A percentile compares a stretch with the other conserved stretches of the same genome.
phyloP scores from a whole-genome alignment of 2,329 filamentous ascomycete genomes.

The Neurospora crassa region DNA sequence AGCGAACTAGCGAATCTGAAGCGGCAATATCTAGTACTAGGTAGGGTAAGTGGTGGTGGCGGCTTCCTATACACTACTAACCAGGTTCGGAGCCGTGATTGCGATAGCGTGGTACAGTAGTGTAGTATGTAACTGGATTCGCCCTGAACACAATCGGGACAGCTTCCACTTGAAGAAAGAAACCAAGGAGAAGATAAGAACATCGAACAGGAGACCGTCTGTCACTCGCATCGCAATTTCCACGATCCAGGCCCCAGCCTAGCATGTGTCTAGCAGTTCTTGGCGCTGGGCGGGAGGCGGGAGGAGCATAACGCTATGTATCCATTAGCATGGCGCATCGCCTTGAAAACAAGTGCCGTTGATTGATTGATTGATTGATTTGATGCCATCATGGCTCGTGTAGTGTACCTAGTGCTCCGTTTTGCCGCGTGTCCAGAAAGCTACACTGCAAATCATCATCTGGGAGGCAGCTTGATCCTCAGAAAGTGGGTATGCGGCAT shows the following conservation, averaged over 20 bases:
- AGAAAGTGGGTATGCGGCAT: background rate
- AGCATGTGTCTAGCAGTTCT: background rate
- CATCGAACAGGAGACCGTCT: background rate
- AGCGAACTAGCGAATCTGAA: background rate
- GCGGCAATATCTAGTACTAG: background rate
- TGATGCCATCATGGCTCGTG: background rate
- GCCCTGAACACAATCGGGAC: too few species aligned
- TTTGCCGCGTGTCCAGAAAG: background rate
- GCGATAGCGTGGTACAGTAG: background rate
- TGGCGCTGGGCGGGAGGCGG: background rate
- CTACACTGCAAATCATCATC: background rate
- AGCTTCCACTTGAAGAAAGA: background rate
- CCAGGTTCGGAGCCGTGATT: background rate
- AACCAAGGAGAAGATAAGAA: background rate
- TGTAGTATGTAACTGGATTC: too few species aligned
- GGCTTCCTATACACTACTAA: background rate
- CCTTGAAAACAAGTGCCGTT: background rate
- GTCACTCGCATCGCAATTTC: background rate
- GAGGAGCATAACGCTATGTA: background rate
- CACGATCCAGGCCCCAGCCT: background rate
- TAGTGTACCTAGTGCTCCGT: background rate
- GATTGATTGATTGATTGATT: background rate
- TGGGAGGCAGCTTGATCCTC: background rate
- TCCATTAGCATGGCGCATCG: background rate
- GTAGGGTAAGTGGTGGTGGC: background rate